Percentiles rank a stretch among this genome's conserved stretches.
Evolutionary conservation across 2,329 filamentous ascomycete genomes (phyloP).

Genomic region (Peltaster fructicola): DNA sequence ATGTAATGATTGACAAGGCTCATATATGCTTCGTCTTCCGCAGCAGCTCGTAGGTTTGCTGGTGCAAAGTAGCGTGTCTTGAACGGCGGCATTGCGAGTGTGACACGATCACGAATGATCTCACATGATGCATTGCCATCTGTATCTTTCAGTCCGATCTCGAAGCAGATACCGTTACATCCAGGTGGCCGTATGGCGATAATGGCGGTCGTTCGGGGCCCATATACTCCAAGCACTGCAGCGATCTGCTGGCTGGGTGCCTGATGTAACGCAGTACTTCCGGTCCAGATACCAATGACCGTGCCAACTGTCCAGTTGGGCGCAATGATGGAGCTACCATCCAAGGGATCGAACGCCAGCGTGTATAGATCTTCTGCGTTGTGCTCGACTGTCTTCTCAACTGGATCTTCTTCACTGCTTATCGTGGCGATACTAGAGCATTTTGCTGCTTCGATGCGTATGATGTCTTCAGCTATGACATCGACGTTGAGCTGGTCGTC

Average conservation of each 20-base stretch:
- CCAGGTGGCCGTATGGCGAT: constrained; percentile 35
- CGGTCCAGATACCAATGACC: constrained; percentile 40
- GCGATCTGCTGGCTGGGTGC: constrained; percentile 14
- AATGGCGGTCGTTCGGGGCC: constrained; percentile 26
- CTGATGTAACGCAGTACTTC: constrained; percentile 12
- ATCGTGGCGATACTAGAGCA: constrained; percentile 33
- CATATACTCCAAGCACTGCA: constrained; percentile 19
- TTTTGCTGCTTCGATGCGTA: constrained; percentile 27
- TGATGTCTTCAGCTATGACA: constrained; percentile 31
- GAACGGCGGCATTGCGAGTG: constrained; percentile 22
- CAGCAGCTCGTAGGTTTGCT: constrained; percentile 41
- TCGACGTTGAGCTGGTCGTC: constrained; percentile 44
- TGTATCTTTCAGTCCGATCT: constrained; percentile 26
- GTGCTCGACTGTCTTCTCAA: constrained; percentile 25
- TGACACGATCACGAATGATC: constrained; percentile 27
- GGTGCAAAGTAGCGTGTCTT: constrained; percentile 44
- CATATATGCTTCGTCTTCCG: constrained; percentile 33
- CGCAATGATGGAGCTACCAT: constrained; percentile 41
- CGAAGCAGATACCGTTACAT: constrained; percentile 27
- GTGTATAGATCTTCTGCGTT: constrained; percentile 32
- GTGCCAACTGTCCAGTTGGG: constrained; percentile 29
- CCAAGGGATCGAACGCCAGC: constrained; percentile 45
- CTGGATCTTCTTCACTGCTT: constrained; percentile 44
- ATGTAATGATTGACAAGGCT: constrained; percentile 34
- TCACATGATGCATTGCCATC: constrained; percentile 11